phyloP scores from a whole-genome alignment of 768 basidiomycete species.

The Kondoa subrosea region DNA sequence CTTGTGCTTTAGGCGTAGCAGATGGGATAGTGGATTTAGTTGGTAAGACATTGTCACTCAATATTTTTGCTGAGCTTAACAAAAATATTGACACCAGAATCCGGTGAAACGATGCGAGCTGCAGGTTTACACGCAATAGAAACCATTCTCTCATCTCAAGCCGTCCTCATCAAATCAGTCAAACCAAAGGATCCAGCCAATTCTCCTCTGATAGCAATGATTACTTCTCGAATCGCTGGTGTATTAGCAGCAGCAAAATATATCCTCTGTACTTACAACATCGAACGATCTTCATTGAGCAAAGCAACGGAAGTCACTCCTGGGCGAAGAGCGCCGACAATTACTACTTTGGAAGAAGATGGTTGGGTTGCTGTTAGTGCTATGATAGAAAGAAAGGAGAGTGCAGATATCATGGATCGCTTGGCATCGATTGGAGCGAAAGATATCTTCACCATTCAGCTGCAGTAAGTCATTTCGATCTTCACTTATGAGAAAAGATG shows the following conservation, averaged over 20 bases:
- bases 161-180: conserved; percentile 67
- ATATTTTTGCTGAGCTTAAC: not conserved
- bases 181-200: conserved; percentile 46
- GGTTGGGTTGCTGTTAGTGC: conserved; percentile 81
- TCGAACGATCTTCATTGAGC: conserved; percentile 47
- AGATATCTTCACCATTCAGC: conserved; percentile 72
- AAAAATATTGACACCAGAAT: conserved; percentile 46
- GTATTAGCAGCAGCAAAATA: conserved; percentile 67
- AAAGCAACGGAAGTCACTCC: conserved; percentile 60
- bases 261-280: conserved; percentile 82
- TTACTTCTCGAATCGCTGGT: conserved; percentile 76
- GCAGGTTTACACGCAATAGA: conserved; percentile 86
- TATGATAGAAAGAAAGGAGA: conserved; percentile 70
- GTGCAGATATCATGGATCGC: conserved; percentile 75
- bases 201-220: conserved; percentile 51
- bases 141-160: conserved; percentile 69
- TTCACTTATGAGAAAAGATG: not conserved
- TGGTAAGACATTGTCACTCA: conserved; percentile 39
- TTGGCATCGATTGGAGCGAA: conserved; percentile 67
- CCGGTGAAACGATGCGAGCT: conserved; percentile 98
- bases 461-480: conserved; percentile 77
- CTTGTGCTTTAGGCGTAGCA: conserved; percentile 85
- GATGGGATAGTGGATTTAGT: conserved; percentile 98
- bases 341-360: conserved; percentile 57
- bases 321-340: conserved; percentile 72